Base-by-base conservation (phyloP, 257 asterid genomes). In the Solanum sitiens region DNA sequence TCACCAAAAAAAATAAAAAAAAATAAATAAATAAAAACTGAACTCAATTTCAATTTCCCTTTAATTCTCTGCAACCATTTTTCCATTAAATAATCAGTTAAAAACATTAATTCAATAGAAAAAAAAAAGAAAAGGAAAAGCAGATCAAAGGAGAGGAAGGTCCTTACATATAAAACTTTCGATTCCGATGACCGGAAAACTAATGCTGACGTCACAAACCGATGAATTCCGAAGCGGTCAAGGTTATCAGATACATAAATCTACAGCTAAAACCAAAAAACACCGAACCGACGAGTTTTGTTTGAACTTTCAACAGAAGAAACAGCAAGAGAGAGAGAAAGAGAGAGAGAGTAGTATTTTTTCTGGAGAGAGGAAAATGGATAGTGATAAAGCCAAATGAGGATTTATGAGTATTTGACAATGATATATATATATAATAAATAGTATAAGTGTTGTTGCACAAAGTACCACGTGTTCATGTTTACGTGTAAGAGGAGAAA, bases 291-390 rank as follows among this genome's bases (percentile, higher is more conserved):
- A 89, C 87, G 90, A 74, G 74, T 7, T 18, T 25, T 32, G 53
- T n/a, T 72, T 20, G 65, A 76, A 23, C 53, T 75, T 21, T 23
- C 11, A 83, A 67, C 83, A 89, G 83, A 80, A 86, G 87, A 68
- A 45, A 83, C 40, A 88, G 44, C 1, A 13, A 2, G 75, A 68
- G 42, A 44, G 56, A 47, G 53, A 45, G 87, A 47, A 88, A 70
- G 21, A 56, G 83, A 35, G 89, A 18, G 37, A 39, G 8, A 44
- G 83, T 75, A 42, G 59, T 23, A 21, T 61, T 63, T n/a, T 40
- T 87, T 77, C 16, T 50, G 35, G 90, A 88, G 93, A 88, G 91
- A 47, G 89, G 83, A 65, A 76, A 76, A 42, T n/a, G 37, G 37
- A 89, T 87, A 84, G 74, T 87, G 73, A 87, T 87, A 50, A 87